Evolutionary conservation across 2,329 filamentous ascomycete species (phyloP).

Genomic region (Penicillium italicum): DNA sequence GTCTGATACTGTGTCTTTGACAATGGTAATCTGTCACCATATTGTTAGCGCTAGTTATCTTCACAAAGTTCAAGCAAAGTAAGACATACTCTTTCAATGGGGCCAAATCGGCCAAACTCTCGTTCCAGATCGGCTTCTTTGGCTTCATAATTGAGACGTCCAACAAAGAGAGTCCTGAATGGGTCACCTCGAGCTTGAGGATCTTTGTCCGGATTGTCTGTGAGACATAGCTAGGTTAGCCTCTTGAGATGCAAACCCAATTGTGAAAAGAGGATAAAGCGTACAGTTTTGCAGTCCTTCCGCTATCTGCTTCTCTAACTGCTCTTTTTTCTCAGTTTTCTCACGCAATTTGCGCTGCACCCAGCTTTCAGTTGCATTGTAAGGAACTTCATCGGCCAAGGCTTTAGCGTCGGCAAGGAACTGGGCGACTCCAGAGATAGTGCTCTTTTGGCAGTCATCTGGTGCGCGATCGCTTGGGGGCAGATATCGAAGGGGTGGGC

Average conservation of each 20-base stretch:
- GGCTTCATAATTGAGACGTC: conserved; percentile 82
- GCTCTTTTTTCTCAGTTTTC: conserved; percentile 72
- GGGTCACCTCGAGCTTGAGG: conserved; percentile 87
- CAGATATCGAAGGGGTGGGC: conserved; percentile 86
- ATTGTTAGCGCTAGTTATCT: conserved; percentile 16
- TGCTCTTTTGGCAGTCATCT: conserved; percentile 72
- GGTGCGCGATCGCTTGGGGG: conserved; percentile 77
- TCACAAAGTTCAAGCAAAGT: not conserved
- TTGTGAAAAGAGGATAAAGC: conserved; percentile 9
- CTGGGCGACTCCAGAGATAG: conserved; percentile 68
- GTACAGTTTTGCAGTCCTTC: conserved; percentile 66
- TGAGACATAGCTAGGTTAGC: conserved; percentile 12
- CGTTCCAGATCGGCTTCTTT: conserved; percentile 86
- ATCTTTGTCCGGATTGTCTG: conserved; percentile 80
- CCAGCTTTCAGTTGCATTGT: conserved; percentile 86
- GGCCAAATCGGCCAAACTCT: conserved; percentile 89
- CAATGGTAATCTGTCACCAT: conserved; percentile 70
- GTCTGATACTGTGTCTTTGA: conserved; percentile 64
- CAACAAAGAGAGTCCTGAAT: conserved; percentile 91
- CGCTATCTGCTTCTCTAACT: conserved; percentile 59
- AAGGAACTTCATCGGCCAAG: conserved; percentile 74
- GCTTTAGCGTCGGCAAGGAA: conserved; percentile 71
- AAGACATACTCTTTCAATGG: conserved; percentile 78
- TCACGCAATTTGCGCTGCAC: conserved; percentile 80
- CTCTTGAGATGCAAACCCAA: not conserved